These are phyloP conservation scores for Blastobotrys attinorum DNA, from an alignment of 805 yeast species.

Conservation along the genomic window DNA sequence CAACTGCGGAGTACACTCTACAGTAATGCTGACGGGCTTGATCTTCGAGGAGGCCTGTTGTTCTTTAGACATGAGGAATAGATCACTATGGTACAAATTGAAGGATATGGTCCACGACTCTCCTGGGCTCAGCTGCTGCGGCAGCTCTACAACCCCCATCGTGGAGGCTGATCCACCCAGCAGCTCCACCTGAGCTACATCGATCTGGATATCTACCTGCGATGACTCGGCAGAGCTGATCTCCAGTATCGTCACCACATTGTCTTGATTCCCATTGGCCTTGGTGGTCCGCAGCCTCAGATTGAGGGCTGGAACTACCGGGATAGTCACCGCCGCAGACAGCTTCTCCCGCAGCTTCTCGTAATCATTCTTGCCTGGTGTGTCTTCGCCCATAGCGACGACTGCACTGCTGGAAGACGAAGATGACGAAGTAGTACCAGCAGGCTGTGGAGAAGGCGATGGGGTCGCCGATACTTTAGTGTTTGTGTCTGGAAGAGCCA, in stretches of 20 bases:
- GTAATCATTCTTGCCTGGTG: conserved; percentile 1
- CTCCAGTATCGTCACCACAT: conserved; percentile 41
- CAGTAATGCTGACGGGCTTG: conserved; percentile 3
- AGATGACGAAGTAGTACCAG: not conserved
- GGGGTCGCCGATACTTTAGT: not conserved
- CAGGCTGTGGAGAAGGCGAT: conserved; percentile 2
- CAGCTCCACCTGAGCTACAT: conserved; percentile 14
- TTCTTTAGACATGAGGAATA: conserved; percentile 8
- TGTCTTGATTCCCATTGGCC: conserved; percentile 40
- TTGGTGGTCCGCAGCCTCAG: conserved; percentile 40
- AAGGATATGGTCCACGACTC: conserved; percentile 26
- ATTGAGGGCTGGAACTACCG: conserved; percentile 35
- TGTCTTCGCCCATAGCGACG: not conserved
- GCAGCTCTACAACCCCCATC: conserved; percentile 21
- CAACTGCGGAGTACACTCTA: conserved; percentile 2
- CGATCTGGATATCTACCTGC: conserved; percentile 14
- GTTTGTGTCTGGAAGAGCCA: not conserved
- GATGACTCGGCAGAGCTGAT: conserved; percentile 41
- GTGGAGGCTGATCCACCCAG: conserved; percentile 21
- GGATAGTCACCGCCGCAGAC: conserved; percentile 15
- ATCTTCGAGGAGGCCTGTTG: conserved; percentile 2
- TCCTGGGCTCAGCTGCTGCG: conserved; percentile 21
- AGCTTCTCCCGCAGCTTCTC: conserved; percentile 1
- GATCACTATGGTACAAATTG: conserved; percentile 15
- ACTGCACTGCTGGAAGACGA: conserved; percentile 6